Base-by-base conservation (phyloP, 805 yeast species). In the Hanseniaspora occidentalis region DNA sequence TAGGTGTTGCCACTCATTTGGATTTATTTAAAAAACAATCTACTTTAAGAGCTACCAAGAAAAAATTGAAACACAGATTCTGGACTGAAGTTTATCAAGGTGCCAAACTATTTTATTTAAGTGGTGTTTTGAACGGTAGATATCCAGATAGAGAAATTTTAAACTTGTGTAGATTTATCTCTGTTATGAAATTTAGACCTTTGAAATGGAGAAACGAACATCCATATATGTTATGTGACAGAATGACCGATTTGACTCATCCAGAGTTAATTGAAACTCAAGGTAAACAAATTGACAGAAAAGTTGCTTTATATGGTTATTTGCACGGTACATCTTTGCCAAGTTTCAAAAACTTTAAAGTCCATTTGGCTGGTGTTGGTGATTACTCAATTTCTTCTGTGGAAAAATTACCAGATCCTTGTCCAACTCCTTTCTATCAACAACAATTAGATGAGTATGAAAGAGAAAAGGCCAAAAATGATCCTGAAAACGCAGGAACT, bases 1-100 rank as follows among this genome's bases (percentile, higher is more conserved):
- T 92, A 35, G 98, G 97, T 48, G 83, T 92, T 8, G 82, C 95
- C 6, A 92, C 98, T 0, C 99, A 92, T 66, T 70, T 94, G 53
- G 99, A 92, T 61, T 69, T 92, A 38, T 92, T 92, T 70, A 88
- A 83, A 57, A 79, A 83, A 14, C 95, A 82, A 45, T 71, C 94
- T 10, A 85, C 96, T 1, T 69, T 92, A 56, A 73, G 96, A 53
- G 84, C 94, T 0, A 77, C 96, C 0, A 92, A 92, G 61, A 92
- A 92, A 58, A 73, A 85, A 50, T 73, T 92, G 51, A 92, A 92
- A 63, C 84, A 84, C 56, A 73, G 99, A 55, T 84, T 92, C 61
- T 92, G 99, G 98, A 92, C 98, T 2, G 99, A 92, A 63, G 97
- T 92, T 33, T 92, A 92, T 58, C 94, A 82, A 59, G 99, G 99